Conservation (phyloP, 495 filamentous ascomycete genomes). For the Lepraria neglecta region DNA sequence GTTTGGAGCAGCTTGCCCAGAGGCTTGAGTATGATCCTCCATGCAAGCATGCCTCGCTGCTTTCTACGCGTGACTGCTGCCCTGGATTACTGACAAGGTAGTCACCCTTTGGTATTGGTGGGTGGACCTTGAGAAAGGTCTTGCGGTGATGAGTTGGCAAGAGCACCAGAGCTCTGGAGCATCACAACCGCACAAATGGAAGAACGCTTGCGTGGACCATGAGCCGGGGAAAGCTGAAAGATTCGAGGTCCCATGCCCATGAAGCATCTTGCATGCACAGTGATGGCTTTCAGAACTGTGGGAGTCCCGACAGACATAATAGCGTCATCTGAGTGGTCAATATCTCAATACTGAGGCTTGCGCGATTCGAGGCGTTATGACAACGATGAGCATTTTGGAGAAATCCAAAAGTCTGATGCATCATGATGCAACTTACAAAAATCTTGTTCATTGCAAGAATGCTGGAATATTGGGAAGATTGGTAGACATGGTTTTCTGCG, state of each 20-base stretch:
- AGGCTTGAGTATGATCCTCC: neutral
- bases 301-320: neutral
- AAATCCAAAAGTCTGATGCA: too few relatives aligned
- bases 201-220: neutral
- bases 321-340: neutral
- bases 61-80: neutral
- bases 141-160: conserved; percentile 4
- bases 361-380: too few relatives aligned
- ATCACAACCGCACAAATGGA: neutral
- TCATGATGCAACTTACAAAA: too few relatives aligned
- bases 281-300: neutral
- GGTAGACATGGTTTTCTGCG: too few relatives aligned
- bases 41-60: conserved; percentile 3
- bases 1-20: too few relatives aligned
- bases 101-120: neutral
- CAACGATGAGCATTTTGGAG: too few relatives aligned
- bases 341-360: neutral
- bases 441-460: too few relatives aligned
- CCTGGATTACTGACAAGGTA: neutral
- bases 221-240: neutral
- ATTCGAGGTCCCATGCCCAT: neutral
- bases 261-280: neutral
- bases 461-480: too few relatives aligned
- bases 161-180: neutral
- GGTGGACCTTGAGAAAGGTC: neutral